phyloP scores from a whole-genome alignment of 2,329 filamentous ascomycete species.

The Didymella pinodella region DNA sequence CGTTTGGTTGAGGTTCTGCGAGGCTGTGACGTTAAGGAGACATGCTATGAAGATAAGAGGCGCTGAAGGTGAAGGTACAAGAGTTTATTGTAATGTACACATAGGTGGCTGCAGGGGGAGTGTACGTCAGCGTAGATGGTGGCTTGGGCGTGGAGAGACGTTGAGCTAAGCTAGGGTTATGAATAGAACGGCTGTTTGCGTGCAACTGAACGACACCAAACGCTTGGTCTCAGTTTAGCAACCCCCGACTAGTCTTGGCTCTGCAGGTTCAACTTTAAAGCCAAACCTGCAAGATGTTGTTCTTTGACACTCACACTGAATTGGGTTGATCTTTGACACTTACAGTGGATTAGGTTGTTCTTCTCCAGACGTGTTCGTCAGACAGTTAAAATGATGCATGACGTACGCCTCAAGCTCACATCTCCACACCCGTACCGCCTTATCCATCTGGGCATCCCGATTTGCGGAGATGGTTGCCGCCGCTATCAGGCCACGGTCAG shows the following conservation, averaged over 20 bases:
- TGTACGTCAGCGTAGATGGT: constrained; percentile 4
- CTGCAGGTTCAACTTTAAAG: neutral
- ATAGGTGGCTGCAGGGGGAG: constrained; percentile 17
- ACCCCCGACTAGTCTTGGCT: constrained; percentile 1
- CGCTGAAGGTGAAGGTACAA: constrained; percentile 4
- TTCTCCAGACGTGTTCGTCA: neutral
- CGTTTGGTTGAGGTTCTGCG: neutral
- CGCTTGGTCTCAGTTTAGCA: constrained; percentile 14
- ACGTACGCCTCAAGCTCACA: constrained; percentile 4
- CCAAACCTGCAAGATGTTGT: neutral
- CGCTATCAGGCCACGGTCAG: neutral
- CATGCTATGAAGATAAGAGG: constrained; percentile 2
- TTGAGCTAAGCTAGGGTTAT: constrained; percentile 16
- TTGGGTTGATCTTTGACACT: neutral
- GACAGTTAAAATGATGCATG: constrained; percentile 1
- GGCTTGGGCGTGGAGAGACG: constrained; percentile 19
- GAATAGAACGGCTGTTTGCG: constrained; percentile 21
- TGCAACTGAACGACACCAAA: constrained; percentile 23
- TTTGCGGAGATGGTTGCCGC: constrained; percentile 4
- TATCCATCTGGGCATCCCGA: constrained; percentile 18
- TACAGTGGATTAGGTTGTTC: neutral
- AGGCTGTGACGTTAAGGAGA: constrained; percentile 11
- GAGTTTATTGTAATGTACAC: constrained; percentile 17
- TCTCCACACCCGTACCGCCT: constrained; percentile 19
- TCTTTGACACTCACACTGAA: neutral